These are phyloP conservation scores for Akanthomyces lecanii DNA, from an alignment of 2,329 filamentous ascomycete genomes.

Conservation along the genomic window DNA sequence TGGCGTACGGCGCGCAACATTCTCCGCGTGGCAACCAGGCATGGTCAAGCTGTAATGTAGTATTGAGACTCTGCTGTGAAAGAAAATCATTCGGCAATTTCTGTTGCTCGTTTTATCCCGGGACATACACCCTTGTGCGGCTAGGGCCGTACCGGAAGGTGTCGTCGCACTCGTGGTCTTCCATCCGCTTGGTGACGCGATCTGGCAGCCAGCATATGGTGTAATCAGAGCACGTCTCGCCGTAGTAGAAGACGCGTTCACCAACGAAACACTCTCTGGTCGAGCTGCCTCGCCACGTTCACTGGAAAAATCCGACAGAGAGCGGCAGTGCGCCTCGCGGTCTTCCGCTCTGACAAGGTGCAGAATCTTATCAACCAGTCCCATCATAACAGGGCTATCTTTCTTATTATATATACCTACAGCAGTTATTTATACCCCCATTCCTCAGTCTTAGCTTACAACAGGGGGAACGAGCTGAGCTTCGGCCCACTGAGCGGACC, in stretches of 20 bases:
- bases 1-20: not conserved
- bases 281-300: conserved; percentile 7
- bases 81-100: too few relatives aligned
- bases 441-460: too few relatives aligned
- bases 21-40: too few relatives aligned
- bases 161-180: not conserved
- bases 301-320: conserved; percentile 4
- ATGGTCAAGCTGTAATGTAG: not conserved
- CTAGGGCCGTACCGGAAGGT: conserved; percentile 8
- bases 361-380: too few relatives aligned
- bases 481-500: too few relatives aligned
- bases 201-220: conserved; percentile 8
- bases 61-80: not conserved
- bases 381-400: too few relatives aligned
- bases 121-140: not conserved
- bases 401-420: too few relatives aligned
- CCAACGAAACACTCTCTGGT: conserved; percentile 6
- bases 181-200: not conserved
- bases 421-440: too few relatives aligned
- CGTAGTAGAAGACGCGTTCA: conserved; percentile 11
- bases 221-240: not conserved
- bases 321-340: conserved; percentile 10
- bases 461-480: too few relatives aligned
- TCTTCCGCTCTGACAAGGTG: not conserved
- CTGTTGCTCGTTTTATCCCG: not conserved